Evolutionary conservation across 176 grass and related monocot genomes (phyloP).

Genomic region (Raddia distichophylla): DNA sequence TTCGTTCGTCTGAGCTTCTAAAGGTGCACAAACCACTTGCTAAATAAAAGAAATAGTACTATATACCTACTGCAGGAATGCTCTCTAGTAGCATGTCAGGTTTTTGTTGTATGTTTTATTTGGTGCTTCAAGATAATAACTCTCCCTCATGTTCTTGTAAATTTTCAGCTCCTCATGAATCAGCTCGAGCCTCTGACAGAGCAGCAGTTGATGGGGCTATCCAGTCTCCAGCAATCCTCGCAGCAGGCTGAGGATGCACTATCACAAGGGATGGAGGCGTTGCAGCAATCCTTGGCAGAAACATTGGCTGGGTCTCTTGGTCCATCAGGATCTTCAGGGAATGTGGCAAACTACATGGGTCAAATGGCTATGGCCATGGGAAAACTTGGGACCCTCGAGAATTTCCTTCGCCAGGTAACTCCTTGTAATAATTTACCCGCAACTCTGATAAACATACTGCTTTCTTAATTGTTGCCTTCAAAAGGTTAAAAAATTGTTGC

Average conservation of each 20-base stretch:
- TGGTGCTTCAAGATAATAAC: conserved; percentile 27
- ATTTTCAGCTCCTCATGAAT: conserved; percentile 71
- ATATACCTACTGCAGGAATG: conserved; percentile 22
- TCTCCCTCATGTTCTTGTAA: conserved; percentile 17
- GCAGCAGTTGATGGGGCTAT: conserved; percentile 70
- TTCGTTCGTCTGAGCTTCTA: conserved; percentile 88
- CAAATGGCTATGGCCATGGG: conserved; percentile 99
- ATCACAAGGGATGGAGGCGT: conserved; percentile 94
- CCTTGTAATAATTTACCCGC: conserved; percentile 8
- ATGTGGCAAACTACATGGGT: conserved; percentile 98
- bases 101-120: conserved; percentile 20
- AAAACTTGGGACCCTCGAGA: conserved; percentile 94
- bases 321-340: conserved; percentile 74
- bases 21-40: conserved; percentile 58
- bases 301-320: conserved; percentile 86
- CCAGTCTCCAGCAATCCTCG: conserved; percentile 86
- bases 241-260: conserved; percentile 98
- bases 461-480: neutral
- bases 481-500: conserved; percentile 9
- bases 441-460: neutral
- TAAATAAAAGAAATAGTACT: conserved; percentile 32
- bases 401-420: conserved; percentile 92
- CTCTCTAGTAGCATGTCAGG: neutral
- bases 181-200: conserved; percentile 97
- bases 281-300: conserved; percentile 94